These are phyloP conservation scores for Lophiostoma macrostomum DNA, from an alignment of 495 filamentous ascomycete genomes.

Conservation along the genomic window DNA sequence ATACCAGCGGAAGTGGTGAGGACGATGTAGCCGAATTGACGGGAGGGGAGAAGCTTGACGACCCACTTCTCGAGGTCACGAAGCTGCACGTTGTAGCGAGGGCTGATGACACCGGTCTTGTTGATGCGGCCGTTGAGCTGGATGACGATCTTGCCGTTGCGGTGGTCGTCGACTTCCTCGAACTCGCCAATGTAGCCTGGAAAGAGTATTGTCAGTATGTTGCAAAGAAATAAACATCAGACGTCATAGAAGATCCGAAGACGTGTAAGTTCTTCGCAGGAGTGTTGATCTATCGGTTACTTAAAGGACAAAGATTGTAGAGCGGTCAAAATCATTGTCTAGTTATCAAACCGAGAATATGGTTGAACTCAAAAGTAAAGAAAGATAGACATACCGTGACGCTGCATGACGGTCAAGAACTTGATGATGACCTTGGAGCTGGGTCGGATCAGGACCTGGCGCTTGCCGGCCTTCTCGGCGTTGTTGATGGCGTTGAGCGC, in stretches of 20 bases:
- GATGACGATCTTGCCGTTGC: conserved; percentile 96
- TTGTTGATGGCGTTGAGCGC: conserved; percentile 99
- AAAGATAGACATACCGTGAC: conserved; percentile 76
- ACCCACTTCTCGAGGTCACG: conserved; percentile 97
- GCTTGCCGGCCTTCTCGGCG: conserved; percentile 98
- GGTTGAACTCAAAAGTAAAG: too few species aligned
- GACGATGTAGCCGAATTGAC: conserved; percentile 99
- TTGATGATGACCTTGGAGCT: conserved; percentile 99
- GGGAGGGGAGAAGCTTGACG: conserved; percentile 92
- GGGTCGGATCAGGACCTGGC: conserved; percentile 94
- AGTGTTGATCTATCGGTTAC: conserved; percentile 84
- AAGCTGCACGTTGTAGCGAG: conserved; percentile 97
- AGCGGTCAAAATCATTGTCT: conserved; percentile 77
- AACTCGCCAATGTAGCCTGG: conserved; percentile 99
- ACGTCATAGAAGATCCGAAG: conserved; percentile 69
- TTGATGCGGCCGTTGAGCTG: conserved; percentile 93
- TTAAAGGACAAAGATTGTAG: conserved; percentile 98
- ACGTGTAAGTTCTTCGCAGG: conserved; percentile 92
- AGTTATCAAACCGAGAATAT: conserved; percentile 94
- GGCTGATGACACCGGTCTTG: conserved; percentile 98
- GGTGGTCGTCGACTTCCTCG: conserved; percentile 99
- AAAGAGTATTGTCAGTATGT: conserved; percentile 63
- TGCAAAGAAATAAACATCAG: conserved; percentile 86
- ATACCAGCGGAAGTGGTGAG: conserved; percentile 98
- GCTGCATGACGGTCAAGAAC: conserved; percentile 98